A percentile compares a stretch with the other conserved stretches of the same genome.
Conservation (phyloP, 768 basidiomycete genomes). For the Gelatoporia subvermispora region DNA sequence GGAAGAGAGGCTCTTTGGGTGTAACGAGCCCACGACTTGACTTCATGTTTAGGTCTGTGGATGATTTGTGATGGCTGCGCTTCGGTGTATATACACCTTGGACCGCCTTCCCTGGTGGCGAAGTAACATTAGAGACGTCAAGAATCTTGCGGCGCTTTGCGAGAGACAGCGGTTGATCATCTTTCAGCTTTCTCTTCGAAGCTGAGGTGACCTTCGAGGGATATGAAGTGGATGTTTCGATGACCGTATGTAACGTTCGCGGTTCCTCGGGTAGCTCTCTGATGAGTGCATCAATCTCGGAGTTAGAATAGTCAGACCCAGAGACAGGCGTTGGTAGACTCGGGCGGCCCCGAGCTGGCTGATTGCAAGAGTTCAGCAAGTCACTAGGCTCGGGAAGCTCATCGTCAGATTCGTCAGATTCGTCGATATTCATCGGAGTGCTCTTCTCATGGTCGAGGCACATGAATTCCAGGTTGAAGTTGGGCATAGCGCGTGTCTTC, state of each 20-base stretch:
- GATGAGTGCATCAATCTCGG: slow-evolving; percentile 41
- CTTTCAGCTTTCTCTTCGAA: slow-evolving; percentile 1
- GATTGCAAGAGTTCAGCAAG: slow-evolving; percentile 27
- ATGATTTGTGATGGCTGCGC: no score
- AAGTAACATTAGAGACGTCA: no score
- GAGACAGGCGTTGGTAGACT: slow-evolving; percentile 10
- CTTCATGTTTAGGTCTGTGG: no score
- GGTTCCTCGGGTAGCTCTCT: slow-evolving; percentile 23
- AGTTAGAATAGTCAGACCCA: slow-evolving; percentile 37
- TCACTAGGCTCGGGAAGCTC: slow-evolving; percentile 30
- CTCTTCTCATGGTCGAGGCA: slow-evolving; percentile 28
- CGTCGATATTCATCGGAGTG: not conserved
- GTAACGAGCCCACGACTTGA: no score
- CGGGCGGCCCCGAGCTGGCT: slow-evolving; percentile 8
- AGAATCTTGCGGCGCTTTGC: not conserved
- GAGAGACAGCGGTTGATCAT: not conserved
- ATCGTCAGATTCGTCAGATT: slow-evolving; percentile 26
- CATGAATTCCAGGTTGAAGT: slow-evolving; percentile 50
- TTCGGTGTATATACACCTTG: no score
- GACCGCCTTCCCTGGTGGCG: no score
- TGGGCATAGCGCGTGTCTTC: slow-evolving; percentile 24
- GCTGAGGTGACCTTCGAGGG: not conserved
- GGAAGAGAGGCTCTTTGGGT: not conserved
- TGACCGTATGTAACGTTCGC: not conserved
- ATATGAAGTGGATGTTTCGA: not conserved